A percentile compares a stretch with the other conserved stretches of the same genome.
These are phyloP conservation scores for Tilletiaria anomala DNA, from an alignment of 1,284 basidiomycete species.

Conservation along the genomic window DNA sequence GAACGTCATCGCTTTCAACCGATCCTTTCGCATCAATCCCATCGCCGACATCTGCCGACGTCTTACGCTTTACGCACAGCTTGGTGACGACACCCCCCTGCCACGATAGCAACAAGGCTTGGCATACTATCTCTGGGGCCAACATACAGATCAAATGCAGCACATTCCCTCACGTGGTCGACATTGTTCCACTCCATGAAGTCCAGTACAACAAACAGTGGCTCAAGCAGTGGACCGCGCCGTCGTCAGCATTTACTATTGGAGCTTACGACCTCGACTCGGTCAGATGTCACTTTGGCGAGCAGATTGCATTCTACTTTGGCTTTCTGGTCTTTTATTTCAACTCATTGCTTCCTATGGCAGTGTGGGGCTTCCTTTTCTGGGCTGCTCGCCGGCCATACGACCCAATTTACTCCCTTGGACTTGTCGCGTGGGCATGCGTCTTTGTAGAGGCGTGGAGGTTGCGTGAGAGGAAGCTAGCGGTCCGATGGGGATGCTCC, in stretches of 20 bases:
- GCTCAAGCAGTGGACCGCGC: slow-evolving; percentile 21
- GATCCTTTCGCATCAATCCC: background rate
- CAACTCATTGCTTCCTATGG: slow-evolving; percentile 20
- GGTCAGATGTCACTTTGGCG: slow-evolving; percentile 34
- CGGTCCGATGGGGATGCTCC: slow-evolving; percentile 34
- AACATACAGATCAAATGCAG: background rate
- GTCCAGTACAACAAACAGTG: slow-evolving; percentile 24
- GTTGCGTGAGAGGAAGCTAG: slow-evolving; percentile 30
- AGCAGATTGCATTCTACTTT: slow-evolving; percentile 34
- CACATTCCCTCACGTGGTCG: slow-evolving; percentile 29
- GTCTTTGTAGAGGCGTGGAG: slow-evolving; percentile 33
- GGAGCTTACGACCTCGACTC: slow-evolving; percentile 24
- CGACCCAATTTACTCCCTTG: slow-evolving; percentile 22
- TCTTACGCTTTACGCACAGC: background rate
- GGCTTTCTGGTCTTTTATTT: slow-evolving; percentile 36
- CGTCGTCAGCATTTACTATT: slow-evolving; percentile 14
- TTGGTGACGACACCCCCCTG: background rate
- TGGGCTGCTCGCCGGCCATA: slow-evolving; percentile 21
- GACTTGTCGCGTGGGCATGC: slow-evolving; percentile 26
- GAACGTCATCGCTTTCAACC: no score
- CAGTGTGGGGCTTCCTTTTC: slow-evolving; percentile 19
- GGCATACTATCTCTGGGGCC: background rate
- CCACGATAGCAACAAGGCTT: background rate
- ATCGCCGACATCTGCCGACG: background rate
- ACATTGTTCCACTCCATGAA: slow-evolving; percentile 35